Base-by-base conservation (phyloP, 2,329 filamentous ascomycete species). In the Ascochyta lentis region DNA sequence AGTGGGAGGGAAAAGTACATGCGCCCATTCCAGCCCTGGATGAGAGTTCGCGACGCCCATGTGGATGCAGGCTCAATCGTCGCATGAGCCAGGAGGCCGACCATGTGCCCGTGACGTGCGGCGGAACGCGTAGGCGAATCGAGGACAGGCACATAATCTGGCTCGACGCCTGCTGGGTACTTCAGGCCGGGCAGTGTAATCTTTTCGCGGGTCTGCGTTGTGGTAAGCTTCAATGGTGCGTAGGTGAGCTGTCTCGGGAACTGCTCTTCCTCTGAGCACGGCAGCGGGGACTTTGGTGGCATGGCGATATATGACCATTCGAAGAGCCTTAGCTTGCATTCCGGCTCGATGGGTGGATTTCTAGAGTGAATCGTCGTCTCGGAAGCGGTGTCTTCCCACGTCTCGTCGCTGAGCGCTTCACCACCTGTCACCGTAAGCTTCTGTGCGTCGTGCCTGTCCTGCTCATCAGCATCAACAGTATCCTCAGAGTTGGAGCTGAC, bases 1-100 rank as follows among this genome's bases (percentile, higher is more conserved):
- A 48, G 35, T 1, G 65, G 60, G 2, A 69, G 60, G 1, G 62
- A n/a, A 22, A 75, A 68, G 40, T 65, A 73, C 52, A 75, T 67
- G 0, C 55, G 43, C 0, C 63, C 71, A 31, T 68, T 71, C 58
- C 63, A 69, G 22, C 60, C 61, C 37, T 73, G 69, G 0, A 74
- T 52, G 3, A 54, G 46, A 0, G 72, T 74, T 12, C 70, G 66
- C 2, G 40, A n/a, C 2, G 63, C 61, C 72, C 72, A 75, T 1
- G 63, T 31, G 2, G 43, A 12, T 7, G 63, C 72, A 13, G 52
- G 56, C 40, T 74, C 71, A 26, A 73, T 64, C 0, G 41, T 33
- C 1, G 71, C 69, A 7, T 60, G 58, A 10, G 58, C 47, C 0
- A 75, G 58, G 0, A 64, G 33, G 3, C 64, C 63, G 6, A 58